A percentile compares a stretch with the other conserved stretches of the same genome.
These are phyloP conservation scores for Bipolaris victoriae DNA, from an alignment of 2,329 filamentous ascomycete species.

Conservation along the genomic window DNA sequence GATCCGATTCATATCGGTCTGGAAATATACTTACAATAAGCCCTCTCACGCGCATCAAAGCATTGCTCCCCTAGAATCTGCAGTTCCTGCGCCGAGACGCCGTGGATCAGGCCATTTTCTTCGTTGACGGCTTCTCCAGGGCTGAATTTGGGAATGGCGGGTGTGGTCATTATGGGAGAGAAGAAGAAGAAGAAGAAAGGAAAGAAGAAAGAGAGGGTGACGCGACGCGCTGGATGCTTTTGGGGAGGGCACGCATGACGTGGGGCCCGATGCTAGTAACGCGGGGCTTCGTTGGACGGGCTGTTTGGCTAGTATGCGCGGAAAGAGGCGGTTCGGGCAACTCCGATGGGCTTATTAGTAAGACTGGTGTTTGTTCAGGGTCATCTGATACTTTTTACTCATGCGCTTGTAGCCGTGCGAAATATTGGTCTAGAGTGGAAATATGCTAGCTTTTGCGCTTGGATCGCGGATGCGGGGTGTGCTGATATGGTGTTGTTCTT, in stretches of 20 bases:
- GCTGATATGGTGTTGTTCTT: not conserved
- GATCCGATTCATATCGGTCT: no score
- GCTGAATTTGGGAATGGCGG: conserved; percentile 35
- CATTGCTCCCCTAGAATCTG: conserved; percentile 66
- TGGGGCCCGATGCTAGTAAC: conserved; percentile 18
- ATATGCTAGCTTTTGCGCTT: not conserved
- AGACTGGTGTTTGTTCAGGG: not conserved
- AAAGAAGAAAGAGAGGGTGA: conserved; percentile 25
- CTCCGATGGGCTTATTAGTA: conserved; percentile 12
- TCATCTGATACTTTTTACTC: not conserved
- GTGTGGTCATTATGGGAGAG: conserved; percentile 43
- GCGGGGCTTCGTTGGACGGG: conserved; percentile 5
- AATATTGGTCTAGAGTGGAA: not conserved
- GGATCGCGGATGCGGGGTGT: not conserved
- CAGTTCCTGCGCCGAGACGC: conserved; percentile 69
- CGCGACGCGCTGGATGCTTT: conserved; percentile 24
- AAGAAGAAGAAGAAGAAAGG: conserved; percentile 27
- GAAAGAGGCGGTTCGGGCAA: conserved; percentile 25
- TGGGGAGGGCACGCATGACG: conserved; percentile 9
- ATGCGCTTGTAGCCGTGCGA: not conserved
- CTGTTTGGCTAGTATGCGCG: conserved; percentile 11
- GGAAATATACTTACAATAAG: conserved; percentile 70
- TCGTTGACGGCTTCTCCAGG: conserved; percentile 38
- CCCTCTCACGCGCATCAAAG: conserved; percentile 73
- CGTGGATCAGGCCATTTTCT: conserved; percentile 54